Percentiles rank a stretch among this genome's conserved stretches.
These are phyloP conservation scores for Sphagnum contortum DNA, from an alignment of 225 moss, liverwort and hornwort genomes.

Conservation along the genomic window DNA sequence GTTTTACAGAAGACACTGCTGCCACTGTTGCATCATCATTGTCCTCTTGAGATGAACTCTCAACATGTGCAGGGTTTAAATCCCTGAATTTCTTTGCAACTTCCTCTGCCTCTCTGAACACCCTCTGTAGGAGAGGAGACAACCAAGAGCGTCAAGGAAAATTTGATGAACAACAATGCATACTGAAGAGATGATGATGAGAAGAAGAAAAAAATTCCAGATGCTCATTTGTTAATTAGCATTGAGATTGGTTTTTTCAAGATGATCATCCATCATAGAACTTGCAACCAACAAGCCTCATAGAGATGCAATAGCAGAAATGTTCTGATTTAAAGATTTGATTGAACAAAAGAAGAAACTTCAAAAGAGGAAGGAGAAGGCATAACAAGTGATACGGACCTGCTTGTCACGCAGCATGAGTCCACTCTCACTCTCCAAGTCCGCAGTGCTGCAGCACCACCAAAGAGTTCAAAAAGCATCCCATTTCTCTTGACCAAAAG, in stretches of 20 bases:
- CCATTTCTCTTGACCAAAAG: not conserved
- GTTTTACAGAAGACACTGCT: not conserved
- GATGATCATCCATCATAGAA: too few species aligned
- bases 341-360: too few species aligned
- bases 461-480: not conserved
- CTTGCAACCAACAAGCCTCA: too few species aligned
- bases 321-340: too few species aligned
- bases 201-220: not conserved
- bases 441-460: slow-evolving; percentile 46
- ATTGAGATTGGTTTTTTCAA: too few species aligned
- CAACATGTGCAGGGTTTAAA: slow-evolving; percentile 6
- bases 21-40: not conserved
- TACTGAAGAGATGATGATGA: not conserved
- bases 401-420: slow-evolving; percentile 71
- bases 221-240: too few species aligned
- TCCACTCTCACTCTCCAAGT: slow-evolving; percentile 64
- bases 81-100: slow-evolving; percentile 25
- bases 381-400: slow-evolving; percentile 13
- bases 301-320: too few species aligned
- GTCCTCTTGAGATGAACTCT: slow-evolving; percentile 4
- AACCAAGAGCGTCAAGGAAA: slow-evolving; percentile 1
- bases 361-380: too few species aligned
- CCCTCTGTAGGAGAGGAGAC: slow-evolving; percentile 36
- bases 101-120: slow-evolving; percentile 57
- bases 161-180: not conserved